Evolutionary conservation across 2,329 filamentous ascomycete genomes (phyloP).

Genomic region (Falciphora oryzae): DNA sequence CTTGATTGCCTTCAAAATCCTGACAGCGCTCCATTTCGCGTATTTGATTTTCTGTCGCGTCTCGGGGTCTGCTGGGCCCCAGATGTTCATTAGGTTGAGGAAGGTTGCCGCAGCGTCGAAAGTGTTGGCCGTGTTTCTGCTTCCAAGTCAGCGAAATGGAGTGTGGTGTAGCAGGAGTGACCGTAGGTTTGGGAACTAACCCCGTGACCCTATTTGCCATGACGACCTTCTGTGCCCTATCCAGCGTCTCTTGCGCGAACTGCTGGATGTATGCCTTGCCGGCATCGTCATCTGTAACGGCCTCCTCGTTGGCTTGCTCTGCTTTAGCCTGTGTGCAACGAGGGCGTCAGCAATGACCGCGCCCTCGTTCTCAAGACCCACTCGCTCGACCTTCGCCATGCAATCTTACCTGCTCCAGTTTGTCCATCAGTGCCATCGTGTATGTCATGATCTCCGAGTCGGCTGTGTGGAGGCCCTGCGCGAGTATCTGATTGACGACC

Average conservation of each 20-base stretch:
- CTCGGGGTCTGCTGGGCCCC: slow-evolving; percentile 70
- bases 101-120: slow-evolving; percentile 92
- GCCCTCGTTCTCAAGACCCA: background rate
- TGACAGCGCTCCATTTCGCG: slow-evolving; percentile 89
- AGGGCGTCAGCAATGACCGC: background rate
- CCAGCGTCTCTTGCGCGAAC: slow-evolving; percentile 85
- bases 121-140: slow-evolving; percentile 84
- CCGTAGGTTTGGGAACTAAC: slow-evolving; percentile 34
- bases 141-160: background rate
- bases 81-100: slow-evolving; percentile 80
- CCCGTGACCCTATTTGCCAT: slow-evolving; percentile 77
- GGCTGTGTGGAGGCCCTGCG: slow-evolving; percentile 68
- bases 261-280: slow-evolving; percentile 92
- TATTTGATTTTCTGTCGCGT: slow-evolving; percentile 85
- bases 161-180: background rate
- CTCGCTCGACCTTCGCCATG: too few relatives aligned
- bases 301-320: slow-evolving; percentile 5
- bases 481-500: slow-evolving; percentile 86
- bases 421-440: slow-evolving; percentile 83
- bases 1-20: slow-evolving; percentile 86
- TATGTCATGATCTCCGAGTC: slow-evolving; percentile 76
- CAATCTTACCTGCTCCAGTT: slow-evolving; percentile 63
- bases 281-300: slow-evolving; percentile 72
- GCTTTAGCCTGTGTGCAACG: slow-evolving; percentile 3
- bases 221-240: slow-evolving; percentile 75